Percentiles rank a stretch among this genome's conserved stretches.
Conservation (phyloP, 768 basidiomycete genomes). For the Kwoniella shandongensis region DNA sequence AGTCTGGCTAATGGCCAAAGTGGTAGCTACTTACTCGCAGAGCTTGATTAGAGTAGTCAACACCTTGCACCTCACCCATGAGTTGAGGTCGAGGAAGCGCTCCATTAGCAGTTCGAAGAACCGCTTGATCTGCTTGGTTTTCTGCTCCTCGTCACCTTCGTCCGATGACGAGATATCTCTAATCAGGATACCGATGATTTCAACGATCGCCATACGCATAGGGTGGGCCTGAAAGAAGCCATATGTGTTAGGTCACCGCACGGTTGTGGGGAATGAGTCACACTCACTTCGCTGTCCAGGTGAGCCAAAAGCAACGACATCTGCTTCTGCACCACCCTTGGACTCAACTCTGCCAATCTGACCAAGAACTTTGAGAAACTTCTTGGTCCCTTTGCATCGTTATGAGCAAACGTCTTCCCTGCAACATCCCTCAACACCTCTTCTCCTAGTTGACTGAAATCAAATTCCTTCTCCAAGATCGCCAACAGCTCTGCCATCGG, state of each 20-base stretch:
- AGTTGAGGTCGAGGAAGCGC: slow-evolving; percentile 81
- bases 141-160: slow-evolving; percentile 60
- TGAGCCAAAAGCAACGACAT: slow-evolving; percentile 79
- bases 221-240: slow-evolving; percentile 72
- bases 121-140: slow-evolving; percentile 64
- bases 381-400: slow-evolving; percentile 80
- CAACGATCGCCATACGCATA: slow-evolving; percentile 91
- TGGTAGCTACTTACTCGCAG: slow-evolving; percentile 61
- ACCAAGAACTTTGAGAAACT: slow-evolving; percentile 82
- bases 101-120: slow-evolving; percentile 82
- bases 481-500: slow-evolving; percentile 88
- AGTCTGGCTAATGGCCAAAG: too few species aligned
- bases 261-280: neutral
- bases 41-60: slow-evolving; percentile 72
- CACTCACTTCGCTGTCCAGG: slow-evolving; percentile 80
- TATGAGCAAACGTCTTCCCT: slow-evolving; percentile 35
- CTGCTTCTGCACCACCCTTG: slow-evolving; percentile 81
- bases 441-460: slow-evolving; percentile 83
- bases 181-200: slow-evolving; percentile 82
- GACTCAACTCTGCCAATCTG: slow-evolving; percentile 73
- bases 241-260: too few species aligned
- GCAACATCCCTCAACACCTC: slow-evolving; percentile 67
- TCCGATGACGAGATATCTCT: slow-evolving; percentile 68
- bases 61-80: slow-evolving; percentile 89
- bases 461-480: slow-evolving; percentile 77